These are phyloP conservation scores for Suillus clintonianus DNA, from an alignment of 768 basidiomycete species.

Conservation along the genomic window DNA sequence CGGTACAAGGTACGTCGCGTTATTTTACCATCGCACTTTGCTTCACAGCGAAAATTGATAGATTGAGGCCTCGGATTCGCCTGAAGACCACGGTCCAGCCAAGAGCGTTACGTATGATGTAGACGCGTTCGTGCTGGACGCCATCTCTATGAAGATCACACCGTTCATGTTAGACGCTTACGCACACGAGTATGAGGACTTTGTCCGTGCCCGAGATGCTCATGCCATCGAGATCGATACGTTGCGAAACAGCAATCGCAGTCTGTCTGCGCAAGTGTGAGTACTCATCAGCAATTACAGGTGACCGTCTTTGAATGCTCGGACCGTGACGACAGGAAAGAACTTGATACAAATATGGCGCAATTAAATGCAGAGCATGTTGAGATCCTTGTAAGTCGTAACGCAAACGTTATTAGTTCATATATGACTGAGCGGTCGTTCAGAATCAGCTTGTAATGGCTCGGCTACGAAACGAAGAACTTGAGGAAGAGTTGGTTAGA, in stretches of 20 bases:
- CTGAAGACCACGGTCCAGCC: slow-evolving; percentile 20
- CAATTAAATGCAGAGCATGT: slow-evolving; percentile 86
- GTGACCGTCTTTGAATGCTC: slow-evolving; percentile 11
- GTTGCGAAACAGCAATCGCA: slow-evolving; percentile 77
- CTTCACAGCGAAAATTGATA: slow-evolving; percentile 12
- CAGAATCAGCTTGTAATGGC: slow-evolving; percentile 91
- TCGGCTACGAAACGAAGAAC: slow-evolving; percentile 86
- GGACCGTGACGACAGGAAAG: slow-evolving; percentile 54
- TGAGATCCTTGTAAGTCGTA: slow-evolving; percentile 56
- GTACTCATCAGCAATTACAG: slow-evolving; percentile 29
- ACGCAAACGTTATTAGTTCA: neutral
- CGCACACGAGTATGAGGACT: slow-evolving; percentile 85
- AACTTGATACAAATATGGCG: slow-evolving; percentile 74
- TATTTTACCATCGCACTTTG: neutral
- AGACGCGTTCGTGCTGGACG: slow-evolving; percentile 86
- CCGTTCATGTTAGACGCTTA: slow-evolving; percentile 95
- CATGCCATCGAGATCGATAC: slow-evolving; percentile 84
- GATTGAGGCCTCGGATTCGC: slow-evolving; percentile 30
- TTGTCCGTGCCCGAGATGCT: slow-evolving; percentile 73
- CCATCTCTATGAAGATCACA: slow-evolving; percentile 83
- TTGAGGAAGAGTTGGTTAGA: slow-evolving; percentile 90
- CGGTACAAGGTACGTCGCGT: slow-evolving; percentile 58
- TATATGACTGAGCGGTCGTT: slow-evolving; percentile 18
- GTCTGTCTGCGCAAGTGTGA: slow-evolving; percentile 77
- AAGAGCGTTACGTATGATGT: slow-evolving; percentile 66